Conservation (phyloP, 2,329 filamentous ascomycete genomes). For the Ophiostoma triangulosporum region DNA sequence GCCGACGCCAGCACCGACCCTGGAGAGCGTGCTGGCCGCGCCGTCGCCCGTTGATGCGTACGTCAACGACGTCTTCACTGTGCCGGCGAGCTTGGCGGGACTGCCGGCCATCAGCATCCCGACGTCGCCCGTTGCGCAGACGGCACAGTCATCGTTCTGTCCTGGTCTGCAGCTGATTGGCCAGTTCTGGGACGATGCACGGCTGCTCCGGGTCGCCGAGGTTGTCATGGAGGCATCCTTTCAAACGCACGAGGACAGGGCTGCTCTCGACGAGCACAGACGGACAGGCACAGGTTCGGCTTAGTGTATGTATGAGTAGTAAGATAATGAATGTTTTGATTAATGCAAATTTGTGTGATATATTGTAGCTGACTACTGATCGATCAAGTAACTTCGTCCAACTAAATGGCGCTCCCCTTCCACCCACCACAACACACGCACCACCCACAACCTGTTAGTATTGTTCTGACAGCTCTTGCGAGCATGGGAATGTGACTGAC, state of each 20-base stretch:
- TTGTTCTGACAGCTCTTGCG: slow-evolving; percentile 4
- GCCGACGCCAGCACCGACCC: slow-evolving; percentile 39
- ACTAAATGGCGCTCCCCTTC: no score
- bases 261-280: slow-evolving; percentile 5
- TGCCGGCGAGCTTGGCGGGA: slow-evolving; percentile 84
- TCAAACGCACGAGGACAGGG: slow-evolving; percentile 6
- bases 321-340: slow-evolving; percentile 2
- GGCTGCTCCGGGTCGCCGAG: slow-evolving; percentile 46
- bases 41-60: slow-evolving; percentile 60
- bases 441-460: slow-evolving; percentile 10
- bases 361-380: no score
- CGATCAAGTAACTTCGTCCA: no score
- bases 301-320: not conserved
- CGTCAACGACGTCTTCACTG: slow-evolving; percentile 90
- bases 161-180: slow-evolving; percentile 63
- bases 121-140: slow-evolving; percentile 26
- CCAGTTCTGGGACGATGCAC: slow-evolving; percentile 65
- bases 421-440: not conserved
- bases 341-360: not conserved
- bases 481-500: slow-evolving; percentile 5
- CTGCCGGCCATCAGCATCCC: slow-evolving; percentile 81
- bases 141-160: not conserved
- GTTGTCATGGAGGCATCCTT: slow-evolving; percentile 22
- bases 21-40: slow-evolving; percentile 16
- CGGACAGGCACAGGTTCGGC: not conserved